Conservation (phyloP, 306 rosid genomes). For the Oxytropis ochrocephala region DNA sequence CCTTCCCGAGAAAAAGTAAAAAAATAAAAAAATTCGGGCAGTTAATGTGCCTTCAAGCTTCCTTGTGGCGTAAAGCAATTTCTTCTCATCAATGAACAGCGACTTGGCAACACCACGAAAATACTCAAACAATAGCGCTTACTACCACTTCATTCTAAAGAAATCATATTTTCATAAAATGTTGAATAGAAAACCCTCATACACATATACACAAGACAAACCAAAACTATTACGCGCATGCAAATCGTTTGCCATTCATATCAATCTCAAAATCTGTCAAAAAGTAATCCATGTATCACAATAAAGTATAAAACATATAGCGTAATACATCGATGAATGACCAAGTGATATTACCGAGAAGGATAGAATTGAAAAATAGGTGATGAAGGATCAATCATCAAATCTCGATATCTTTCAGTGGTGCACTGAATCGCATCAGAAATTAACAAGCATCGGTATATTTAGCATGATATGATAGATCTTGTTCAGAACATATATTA, state of each 20-base stretch:
- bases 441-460: slow-evolving; percentile 20
- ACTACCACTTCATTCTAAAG: slow-evolving; percentile 13
- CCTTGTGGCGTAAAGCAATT: slow-evolving; percentile 69
- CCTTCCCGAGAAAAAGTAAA: background rate
- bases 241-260: slow-evolving; percentile 95
- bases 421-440: slow-evolving; percentile 75
- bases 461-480: slow-evolving; percentile 3
- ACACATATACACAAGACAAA: background rate
- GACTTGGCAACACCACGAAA: slow-evolving; percentile 87
- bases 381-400: slow-evolving; percentile 80
- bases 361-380: slow-evolving; percentile 78
- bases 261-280: slow-evolving; percentile 87
- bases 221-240: slow-evolving; percentile 64
- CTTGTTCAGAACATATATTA: too few relatives aligned
- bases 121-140: slow-evolving; percentile 12
- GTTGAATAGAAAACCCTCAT: background rate
- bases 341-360: slow-evolving; percentile 52
- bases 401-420: slow-evolving; percentile 67
- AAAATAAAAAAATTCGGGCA: slow-evolving; percentile 38
- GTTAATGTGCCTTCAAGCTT: slow-evolving; percentile 79
- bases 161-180: background rate
- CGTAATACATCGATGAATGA: slow-evolving; percentile 1
- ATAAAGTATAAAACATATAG: slow-evolving; percentile 11
- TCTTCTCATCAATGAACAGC: slow-evolving; percentile 91
- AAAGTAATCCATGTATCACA: slow-evolving; percentile 11